Evolutionary conservation across 2,329 filamentous ascomycete species (phyloP).

Genomic region (Cercospora sp.): DNA sequence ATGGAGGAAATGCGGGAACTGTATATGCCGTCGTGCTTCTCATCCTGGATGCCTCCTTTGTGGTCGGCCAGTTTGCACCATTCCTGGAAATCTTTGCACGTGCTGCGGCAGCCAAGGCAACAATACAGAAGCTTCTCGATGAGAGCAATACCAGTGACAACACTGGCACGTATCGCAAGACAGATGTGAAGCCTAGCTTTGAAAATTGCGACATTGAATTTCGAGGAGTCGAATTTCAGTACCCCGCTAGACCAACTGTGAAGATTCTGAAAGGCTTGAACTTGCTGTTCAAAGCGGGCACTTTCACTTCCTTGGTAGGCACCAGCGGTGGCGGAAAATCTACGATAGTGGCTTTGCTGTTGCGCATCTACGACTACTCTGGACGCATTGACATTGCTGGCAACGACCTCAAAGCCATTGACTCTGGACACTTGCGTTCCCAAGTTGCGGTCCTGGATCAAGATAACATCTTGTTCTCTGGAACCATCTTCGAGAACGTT

Average conservation of each 20-base stretch:
- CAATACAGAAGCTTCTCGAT: constrained; percentile 49
- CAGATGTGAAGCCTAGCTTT: constrained; percentile 28
- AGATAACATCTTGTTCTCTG: constrained; percentile 49
- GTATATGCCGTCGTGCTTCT: constrained; percentile 66
- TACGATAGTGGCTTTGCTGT: constrained; percentile 46
- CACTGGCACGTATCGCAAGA: constrained; percentile 29
- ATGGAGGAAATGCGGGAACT: constrained; percentile 46
- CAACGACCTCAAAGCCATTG: constrained; percentile 42
- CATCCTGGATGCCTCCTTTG: constrained; percentile 63
- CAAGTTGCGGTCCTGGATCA: constrained; percentile 50
- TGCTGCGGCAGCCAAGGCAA: constrained; percentile 54
- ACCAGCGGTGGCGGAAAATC: constrained; percentile 49
- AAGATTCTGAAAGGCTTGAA: constrained; percentile 44
- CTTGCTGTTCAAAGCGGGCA: constrained; percentile 41
- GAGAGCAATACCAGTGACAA: constrained; percentile 20
- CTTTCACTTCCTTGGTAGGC: constrained; percentile 49
- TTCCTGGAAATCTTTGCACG: constrained; percentile 58
- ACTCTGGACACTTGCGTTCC: constrained; percentile 41
- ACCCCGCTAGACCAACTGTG: constrained; percentile 46
- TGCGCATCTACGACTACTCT: constrained; percentile 46
- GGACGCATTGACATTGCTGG: constrained; percentile 44
- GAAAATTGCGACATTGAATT: constrained; percentile 39
- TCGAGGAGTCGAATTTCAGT: constrained; percentile 45
- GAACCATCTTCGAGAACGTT: constrained; percentile 49
- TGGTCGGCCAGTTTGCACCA: constrained; percentile 63